A percentile compares a stretch with the other conserved stretches of the same genome.
Evolutionary conservation across 176 grass and related monocot species (phyloP).

Genomic region (maize (Zea mays)): Zm-B73-REFERENCE-NAM-5.0 NC_050100.1:4550001-4550500

Average conservation of each 20-base stretch:
- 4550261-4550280: background rate
- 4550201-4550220: conserved; percentile 8
- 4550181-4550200: conserved; percentile 6
- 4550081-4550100: too few relatives aligned
- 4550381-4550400: background rate
- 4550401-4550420: background rate
- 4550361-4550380: background rate
- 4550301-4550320: background rate
- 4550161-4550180: too few relatives aligned
- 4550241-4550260: background rate
- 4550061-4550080: too few relatives aligned
- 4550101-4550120: too few relatives aligned
- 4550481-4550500: conserved; percentile 69
- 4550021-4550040: too few relatives aligned
- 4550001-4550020: too few relatives aligned
- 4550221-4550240: background rate
- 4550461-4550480: conserved; percentile 17
- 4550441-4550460: conserved; percentile 13
- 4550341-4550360: background rate
- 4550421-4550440: conserved; percentile 12
- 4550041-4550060: too few relatives aligned
- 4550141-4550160: too few relatives aligned
- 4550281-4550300: background rate
- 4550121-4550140: too few relatives aligned
- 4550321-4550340: conserved; percentile 2